Conservation (phyloP, 164 flowering plant species). For the Liriodendron chinense region DNA sequence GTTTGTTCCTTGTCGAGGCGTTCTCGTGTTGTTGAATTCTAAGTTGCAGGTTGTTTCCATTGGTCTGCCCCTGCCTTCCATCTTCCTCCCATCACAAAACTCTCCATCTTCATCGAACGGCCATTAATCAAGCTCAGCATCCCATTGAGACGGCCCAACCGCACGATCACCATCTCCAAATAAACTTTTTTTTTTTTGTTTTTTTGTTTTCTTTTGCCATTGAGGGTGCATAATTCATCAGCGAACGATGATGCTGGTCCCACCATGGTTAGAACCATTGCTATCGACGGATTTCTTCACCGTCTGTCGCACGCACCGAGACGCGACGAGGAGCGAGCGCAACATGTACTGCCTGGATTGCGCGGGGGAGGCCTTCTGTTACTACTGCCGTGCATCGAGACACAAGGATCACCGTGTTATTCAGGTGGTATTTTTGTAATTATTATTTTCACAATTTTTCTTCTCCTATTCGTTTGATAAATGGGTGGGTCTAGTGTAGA, state of each 20-base stretch:
- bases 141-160: background rate
- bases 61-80: conserved; percentile 2
- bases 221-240: background rate
- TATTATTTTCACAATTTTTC: background rate
- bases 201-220: too few relatives aligned
- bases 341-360: conserved; percentile 92
- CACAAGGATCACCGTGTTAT: conserved; percentile 84
- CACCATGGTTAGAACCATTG: conserved; percentile 81
- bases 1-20: conserved; percentile 35
- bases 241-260: conserved; percentile 53
- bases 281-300: conserved; percentile 62
- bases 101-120: background rate
- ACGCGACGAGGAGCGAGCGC: conserved; percentile 75
- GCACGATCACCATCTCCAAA: background rate
- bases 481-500: conserved; percentile 33
- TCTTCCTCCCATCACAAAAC: conserved; percentile 9
- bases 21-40: conserved; percentile 58
- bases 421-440: conserved; percentile 46
- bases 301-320: conserved; percentile 66
- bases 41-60: conserved; percentile 48
- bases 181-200: background rate
- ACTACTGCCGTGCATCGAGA: conserved; percentile 67
- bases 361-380: conserved; percentile 66
- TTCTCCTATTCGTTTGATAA: background rate
- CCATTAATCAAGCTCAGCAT: background rate